Base-by-base conservation (phyloP, 1,284 basidiomycete species). In the Cryptococcus sp. region DNA sequence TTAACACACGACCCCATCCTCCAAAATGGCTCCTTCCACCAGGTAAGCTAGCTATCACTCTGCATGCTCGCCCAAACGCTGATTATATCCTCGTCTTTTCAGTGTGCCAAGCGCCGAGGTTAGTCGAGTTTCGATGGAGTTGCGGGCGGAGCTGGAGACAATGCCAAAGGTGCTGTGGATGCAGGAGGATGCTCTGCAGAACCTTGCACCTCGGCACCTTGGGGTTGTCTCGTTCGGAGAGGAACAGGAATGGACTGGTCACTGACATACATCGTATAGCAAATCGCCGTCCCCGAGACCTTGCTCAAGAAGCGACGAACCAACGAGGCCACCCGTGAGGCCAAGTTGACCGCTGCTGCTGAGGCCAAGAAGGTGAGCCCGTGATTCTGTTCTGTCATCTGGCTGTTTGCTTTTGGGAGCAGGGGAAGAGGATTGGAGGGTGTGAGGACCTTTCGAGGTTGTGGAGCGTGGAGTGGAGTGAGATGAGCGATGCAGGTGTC, bases 291-390 rank as follows among this genome's bases (percentile, higher is more conserved):
- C 82, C 93, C 93, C 80, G 93, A 96, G 87, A 96, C 93, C 77
- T 87, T 96, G 84, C 91, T 97, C 84, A 96, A 96, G 86, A 99
- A 98, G 87, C 87, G 96, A 83, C 95, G 96, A 85, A 88, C 93
- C 82, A 96, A 89, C 79, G 93, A 94, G 84, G 96, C 97, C 86
- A 89, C 89, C 67, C 87, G 93, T 74, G 93, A 97, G 85, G 94
- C 97, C 81, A 93, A 91, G 79, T 84, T 94, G 74, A 87, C 85
- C 68, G 90, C 91, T 68, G 90, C 91, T 40, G 80, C 84, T 53
- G 90, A 90, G 77, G 90, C 91, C 73, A 90, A 90, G 80, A 98
- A 97, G 90, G 95, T 98, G 80, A 78, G 88, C 74, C n/a, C 50
- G 25, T 42, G 7, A 50, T 57, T 23, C 45, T 39, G 20, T 45